A percentile compares a stretch with the other conserved stretches of the same genome.
Conservation (phyloP, 768 basidiomycete genomes). For the Megacollybia marginata region DNA sequence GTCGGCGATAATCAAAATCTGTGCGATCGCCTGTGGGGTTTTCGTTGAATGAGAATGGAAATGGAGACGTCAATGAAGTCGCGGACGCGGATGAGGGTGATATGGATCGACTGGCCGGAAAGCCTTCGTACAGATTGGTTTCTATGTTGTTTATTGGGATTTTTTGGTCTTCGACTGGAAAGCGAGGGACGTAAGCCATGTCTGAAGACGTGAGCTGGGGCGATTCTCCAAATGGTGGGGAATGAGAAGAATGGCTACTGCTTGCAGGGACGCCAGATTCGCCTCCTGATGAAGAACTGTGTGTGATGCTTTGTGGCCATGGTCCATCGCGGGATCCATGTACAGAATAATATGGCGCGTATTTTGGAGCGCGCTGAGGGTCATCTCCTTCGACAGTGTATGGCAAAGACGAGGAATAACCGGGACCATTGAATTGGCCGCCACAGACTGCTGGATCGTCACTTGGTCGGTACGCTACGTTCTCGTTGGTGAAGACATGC, state of each 20-base stretch:
- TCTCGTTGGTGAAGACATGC: constrained; percentile 24
- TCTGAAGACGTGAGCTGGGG: constrained; percentile 45
- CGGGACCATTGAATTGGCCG: constrained; percentile 34
- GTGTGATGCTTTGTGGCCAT: constrained; percentile 29
- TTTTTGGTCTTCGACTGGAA: constrained; percentile 52
- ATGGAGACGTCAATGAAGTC: constrained; percentile 57
- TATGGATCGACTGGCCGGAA: constrained; percentile 62
- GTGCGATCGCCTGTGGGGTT: constrained; percentile 41
- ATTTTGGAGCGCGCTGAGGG: constrained; percentile 43
- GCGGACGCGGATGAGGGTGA: constrained; percentile 65
- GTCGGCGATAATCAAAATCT: constrained; percentile 63
- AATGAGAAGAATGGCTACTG: constrained; percentile 40
- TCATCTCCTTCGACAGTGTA: constrained; percentile 20
- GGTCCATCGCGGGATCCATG: constrained; percentile 26
- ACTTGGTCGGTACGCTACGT: constrained; percentile 40
- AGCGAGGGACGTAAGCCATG: constrained; percentile 38
- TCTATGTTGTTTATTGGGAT: constrained; percentile 42
- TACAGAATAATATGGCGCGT: constrained; percentile 40
- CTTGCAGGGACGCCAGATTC: constrained; percentile 30
- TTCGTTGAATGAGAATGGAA: constrained; percentile 61
- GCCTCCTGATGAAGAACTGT: constrained; percentile 28
- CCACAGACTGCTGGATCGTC: constrained; percentile 39
- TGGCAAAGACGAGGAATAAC: constrained; percentile 42
- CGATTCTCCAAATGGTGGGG: constrained; percentile 49
- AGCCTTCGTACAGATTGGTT: constrained; percentile 44